These are phyloP conservation scores for Nannochloropsis gaditana DNA, from an alignment of 108 stramenopile genomes.

Conservation along the genomic window DNA sequence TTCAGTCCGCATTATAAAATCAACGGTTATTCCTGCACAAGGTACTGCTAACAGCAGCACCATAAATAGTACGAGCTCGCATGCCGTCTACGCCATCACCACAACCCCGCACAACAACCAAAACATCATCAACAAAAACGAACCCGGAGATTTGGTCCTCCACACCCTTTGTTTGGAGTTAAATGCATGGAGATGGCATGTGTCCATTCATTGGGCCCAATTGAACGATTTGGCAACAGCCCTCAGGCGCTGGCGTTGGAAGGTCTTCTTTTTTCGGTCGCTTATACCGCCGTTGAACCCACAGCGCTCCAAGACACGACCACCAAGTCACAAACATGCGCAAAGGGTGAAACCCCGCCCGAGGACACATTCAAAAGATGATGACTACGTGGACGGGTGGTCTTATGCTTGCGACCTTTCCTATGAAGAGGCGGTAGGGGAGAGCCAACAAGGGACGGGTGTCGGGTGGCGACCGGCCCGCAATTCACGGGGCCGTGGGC, in stretches of 20 bases:
- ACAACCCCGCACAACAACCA: not conserved
- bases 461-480: not conserved
- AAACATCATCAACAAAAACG: not conserved
- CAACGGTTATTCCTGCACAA: not conserved
- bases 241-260: not conserved
- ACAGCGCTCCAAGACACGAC: not conserved
- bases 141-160: not conserved
- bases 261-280: not conserved
- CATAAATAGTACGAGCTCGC: too few relatives aligned
- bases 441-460: not conserved
- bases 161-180: not conserved
- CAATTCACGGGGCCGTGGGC: not conserved
- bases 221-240: not conserved
- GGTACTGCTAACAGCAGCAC: not conserved
- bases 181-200: not conserved
- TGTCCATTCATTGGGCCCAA: not conserved
- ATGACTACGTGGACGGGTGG: slow-evolving; percentile 6
- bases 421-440: not conserved
- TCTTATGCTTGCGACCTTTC: not conserved
- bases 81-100: too few relatives aligned
- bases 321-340: too few relatives aligned
- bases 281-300: not conserved
- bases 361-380: not conserved
- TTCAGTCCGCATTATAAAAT: not conserved
- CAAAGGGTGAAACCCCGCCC: not conserved